Percentiles rank a stretch among this genome's conserved stretches.
Conservation (phyloP, 2,329 filamentous ascomycete genomes). For the Ophiocordyceps camponoti-leonardi region DNA sequence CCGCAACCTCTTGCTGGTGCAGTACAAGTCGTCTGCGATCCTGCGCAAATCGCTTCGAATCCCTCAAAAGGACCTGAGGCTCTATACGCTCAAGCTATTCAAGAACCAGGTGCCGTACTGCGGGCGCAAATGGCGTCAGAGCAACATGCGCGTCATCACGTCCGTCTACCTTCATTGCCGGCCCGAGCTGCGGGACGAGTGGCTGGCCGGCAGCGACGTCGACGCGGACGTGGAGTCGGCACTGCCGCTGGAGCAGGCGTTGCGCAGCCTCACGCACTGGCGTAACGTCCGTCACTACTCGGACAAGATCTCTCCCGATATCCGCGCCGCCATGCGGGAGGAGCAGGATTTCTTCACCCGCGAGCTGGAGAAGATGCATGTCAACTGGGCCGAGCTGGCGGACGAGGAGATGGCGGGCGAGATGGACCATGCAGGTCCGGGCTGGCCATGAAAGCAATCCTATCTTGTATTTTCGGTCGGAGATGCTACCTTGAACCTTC, state of each 20-base stretch:
- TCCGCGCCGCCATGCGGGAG: conserved; percentile 43
- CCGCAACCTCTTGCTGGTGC: conserved; percentile 80
- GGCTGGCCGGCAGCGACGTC: conserved; percentile 79
- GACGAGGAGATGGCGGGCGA: conserved; percentile 16
- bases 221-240: conserved; percentile 91
- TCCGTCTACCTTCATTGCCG: conserved; percentile 88
- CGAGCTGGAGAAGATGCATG: conserved; percentile 57
- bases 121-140: conserved; percentile 92
- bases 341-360: conserved; percentile 66
- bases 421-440: conserved; percentile 12
- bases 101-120: conserved; percentile 98
- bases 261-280: conserved; percentile 85
- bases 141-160: conserved; percentile 97
- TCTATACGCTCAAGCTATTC: conserved; percentile 95
- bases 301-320: conserved; percentile 50
- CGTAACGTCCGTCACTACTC: conserved; percentile 74
- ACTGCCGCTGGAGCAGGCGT: conserved; percentile 76
- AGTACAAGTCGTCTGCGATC: conserved; percentile 88
- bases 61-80: conserved; percentile 68
- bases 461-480: too few species aligned
- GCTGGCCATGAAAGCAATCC: neutral
- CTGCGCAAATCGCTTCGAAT: conserved; percentile 83
- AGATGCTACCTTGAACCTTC: too few species aligned
- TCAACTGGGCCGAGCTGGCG: conserved; percentile 26
- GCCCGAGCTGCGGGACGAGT: conserved; percentile 85